Evolutionary conservation across 2,329 filamentous ascomycete species (phyloP), one percentile per base, ranked within the genome.

Genomic region (Fusarium chuoi): DNA sequence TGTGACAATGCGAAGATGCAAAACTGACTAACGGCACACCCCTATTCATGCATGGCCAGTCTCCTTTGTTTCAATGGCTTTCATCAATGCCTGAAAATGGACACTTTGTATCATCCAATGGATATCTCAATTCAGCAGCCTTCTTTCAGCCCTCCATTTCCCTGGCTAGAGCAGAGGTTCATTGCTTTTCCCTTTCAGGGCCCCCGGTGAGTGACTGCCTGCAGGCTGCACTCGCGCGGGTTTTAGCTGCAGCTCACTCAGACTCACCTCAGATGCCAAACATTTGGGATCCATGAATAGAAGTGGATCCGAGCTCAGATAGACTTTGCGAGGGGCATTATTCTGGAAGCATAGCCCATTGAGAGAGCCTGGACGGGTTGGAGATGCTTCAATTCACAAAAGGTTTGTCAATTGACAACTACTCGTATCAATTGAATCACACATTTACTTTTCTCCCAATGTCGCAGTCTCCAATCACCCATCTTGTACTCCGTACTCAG

Each of bases 231-330:
- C 46, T 64, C 41, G 61, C 52, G 24, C 51, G 20, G 36, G 70
- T 62, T 69, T 69, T 70, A 58, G 70, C 70, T 75, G 73, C 73
- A 76, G 73, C 61, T 62, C 68, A 62, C 55, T 51, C 64, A 66
- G 55, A 22, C 28, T 52, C 51, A 54, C 51, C 51, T 55, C 56
- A 49, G 61, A 63, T 63, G 54, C 61, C 42, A 63, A 60, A 60
- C 61, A 63, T 58, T 62, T 62, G 35, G 30, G 57, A 36, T 35
- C 45, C 62, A 62, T 44, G 46, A 44, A 39, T 42, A 44, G 33
- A 61, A 42, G 46, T 68, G 65, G 65, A 46, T 22, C 41, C 36
- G 30, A 61, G 44, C 38, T n/a, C 54, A 69, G 49, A 65, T 57
- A 67, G 41, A 52, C 44, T 57, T 51, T 57, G 39, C 65, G 56